Evolutionary conservation across 768 basidiomycete species (phyloP).

Genomic region (Lactarius tabidus): DNA sequence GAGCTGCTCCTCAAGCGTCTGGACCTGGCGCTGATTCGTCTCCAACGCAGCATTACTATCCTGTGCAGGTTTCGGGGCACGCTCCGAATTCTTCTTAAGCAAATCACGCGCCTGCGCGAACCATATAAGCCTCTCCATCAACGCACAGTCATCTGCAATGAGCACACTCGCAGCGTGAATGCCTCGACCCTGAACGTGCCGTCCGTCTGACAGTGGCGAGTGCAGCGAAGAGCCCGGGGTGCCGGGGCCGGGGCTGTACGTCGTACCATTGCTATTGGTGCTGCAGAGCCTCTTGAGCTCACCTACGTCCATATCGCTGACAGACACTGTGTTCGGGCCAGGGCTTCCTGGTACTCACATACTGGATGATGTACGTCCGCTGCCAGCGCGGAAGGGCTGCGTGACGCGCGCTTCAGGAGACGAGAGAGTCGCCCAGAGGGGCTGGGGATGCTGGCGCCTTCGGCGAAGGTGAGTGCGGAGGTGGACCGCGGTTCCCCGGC

Average conservation of each 20-base stretch:
- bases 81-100: conserved; percentile 87
- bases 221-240: conserved; percentile 21
- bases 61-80: conserved; percentile 85
- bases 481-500: conserved; percentile 1
- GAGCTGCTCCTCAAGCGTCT: conserved; percentile 73
- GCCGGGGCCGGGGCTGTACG: conserved; percentile 18
- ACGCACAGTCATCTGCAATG: conserved; percentile 73
- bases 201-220: conserved; percentile 17
- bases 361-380: conserved; percentile 29
- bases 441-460: conserved; percentile 59
- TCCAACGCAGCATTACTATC: conserved; percentile 76
- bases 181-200: conserved; percentile 68
- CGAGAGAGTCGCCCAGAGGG: conserved; percentile 79
- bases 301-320: conserved; percentile 83
- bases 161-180: conserved; percentile 73
- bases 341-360: conserved; percentile 35
- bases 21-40: conserved; percentile 88
- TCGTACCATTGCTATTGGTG: neutral
- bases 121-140: conserved; percentile 79
- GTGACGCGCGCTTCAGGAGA: conserved; percentile 71
- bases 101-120: conserved; percentile 88
- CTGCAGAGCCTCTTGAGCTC: conserved; percentile 70
- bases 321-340: conserved; percentile 42
- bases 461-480: conserved; percentile 31
- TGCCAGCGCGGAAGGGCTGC: conserved; percentile 41